Base-by-base conservation (phyloP, 2,329 filamentous ascomycete species). In the Domatiomyces catenatus region DNA sequence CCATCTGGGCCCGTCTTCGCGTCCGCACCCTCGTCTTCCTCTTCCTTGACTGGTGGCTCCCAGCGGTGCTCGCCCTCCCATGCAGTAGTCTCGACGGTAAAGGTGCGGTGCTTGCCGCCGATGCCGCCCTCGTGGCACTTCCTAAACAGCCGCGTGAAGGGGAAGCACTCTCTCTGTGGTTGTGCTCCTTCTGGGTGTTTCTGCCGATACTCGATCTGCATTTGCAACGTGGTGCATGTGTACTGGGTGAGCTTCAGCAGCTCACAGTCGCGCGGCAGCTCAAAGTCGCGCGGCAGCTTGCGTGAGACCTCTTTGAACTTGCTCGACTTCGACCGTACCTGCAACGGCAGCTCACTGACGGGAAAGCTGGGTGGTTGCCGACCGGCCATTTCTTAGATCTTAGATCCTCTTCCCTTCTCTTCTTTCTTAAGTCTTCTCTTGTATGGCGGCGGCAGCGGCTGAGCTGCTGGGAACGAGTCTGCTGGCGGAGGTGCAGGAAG, bases 181-280 rank as follows among this genome's bases (percentile, higher is more conserved):
- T 20, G 18, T 15, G 24, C 49, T 10, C 45, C 50, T n/a, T 42
- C 48, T 8, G 50, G 50, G 44, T 45, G 55, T 12, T 46, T 48
- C 36, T 55, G 20, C 5, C 47, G 47, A 19, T 50, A 47, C 26
- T 60, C 47, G 18, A 51, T 44, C 46, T 55, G 50, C 49, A 69
- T 66, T 36, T 68, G 63, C 7, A 71, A 66, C 8, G 78, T 65
- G 60, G 78, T 72, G 64, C 80, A 83, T 22, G 73, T 73, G 61
- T 80, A 82, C 65, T 83, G 79, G 46, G 77, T 66, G 63, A 83
- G 64, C 61, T 81, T 76, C 57, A 76, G 68, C 42, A 82, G 64
- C 51, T 71, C 64, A 62, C 79, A 83, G 45, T 59, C 55, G 47
- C 75, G 66, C 49, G 67, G 62, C 5, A 82, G 67, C 28, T 75